Base-by-base conservation (phyloP, 2,329 filamentous ascomycete genomes). In the Trichothecium roseum region DNA sequence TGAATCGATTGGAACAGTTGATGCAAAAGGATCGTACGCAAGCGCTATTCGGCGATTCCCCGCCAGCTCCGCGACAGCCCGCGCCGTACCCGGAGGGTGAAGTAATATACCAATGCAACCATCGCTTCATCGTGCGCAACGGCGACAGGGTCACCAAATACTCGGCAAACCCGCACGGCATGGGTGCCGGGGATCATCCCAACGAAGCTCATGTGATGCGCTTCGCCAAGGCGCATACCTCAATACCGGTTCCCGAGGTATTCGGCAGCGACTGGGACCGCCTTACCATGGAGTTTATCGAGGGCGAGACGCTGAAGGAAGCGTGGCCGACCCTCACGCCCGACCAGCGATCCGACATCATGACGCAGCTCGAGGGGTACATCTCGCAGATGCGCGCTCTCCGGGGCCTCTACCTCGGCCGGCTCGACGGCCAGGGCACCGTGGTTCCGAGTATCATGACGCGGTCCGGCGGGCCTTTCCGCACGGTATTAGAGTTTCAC, bases 261-360 rank as follows among this genome's bases (percentile, higher is more conserved):
- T 37, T 51, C 5, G 43, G 44, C 28, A 49, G 46, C 15, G 46
- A 45, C 2, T 53, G 39, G 44, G 47, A 51, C 34, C 49, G 48
- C 26, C 39, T 53, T 8, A 49, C 46, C 4, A 45, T 49, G 51
- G 38, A 47, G 30, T 46, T 45, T 13, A 28, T 54, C 1, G 39
- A 48, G 13, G 50, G 51, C 2, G 42, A 51, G n/a, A 47, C 48
- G 14, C 37, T 50, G 18, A 22, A 43, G 27, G 30, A 49, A 29
- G 48, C 42, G 0, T 53, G 51, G 50, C 40, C 43, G 1, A 24
- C 18, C 0, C 41, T 50, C 0, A 39, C 40, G 15, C 12, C 35
- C 8, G 37, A 39, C 1, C 34, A 53, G 32, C 45, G 44, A 3
- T 32, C 39, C 1, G 28, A n/a, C 10, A 39, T 51, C 14, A 6